Conservation (phyloP, 148 eudicot species). For the Rhododendron molle region DNA sequence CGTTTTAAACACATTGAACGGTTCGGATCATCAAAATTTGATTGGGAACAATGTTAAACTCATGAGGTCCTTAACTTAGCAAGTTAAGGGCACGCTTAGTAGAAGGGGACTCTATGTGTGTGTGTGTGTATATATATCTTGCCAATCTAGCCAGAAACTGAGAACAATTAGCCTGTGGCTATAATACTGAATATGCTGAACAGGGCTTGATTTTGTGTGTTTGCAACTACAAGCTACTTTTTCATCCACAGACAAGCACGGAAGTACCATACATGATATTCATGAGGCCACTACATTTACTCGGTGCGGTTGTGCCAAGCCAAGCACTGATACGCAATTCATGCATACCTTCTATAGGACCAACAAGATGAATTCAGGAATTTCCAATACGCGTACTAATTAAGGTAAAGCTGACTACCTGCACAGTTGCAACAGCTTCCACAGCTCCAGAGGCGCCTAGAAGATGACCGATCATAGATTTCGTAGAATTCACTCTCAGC, state of each 20-base stretch:
- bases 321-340: background rate
- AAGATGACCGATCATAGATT: constrained; percentile 95
- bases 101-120: too few relatives aligned
- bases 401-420: constrained; percentile 40
- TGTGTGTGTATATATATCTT: too few relatives aligned
- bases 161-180: background rate
- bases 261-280: background rate
- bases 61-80: too few relatives aligned
- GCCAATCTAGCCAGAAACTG: background rate
- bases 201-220: background rate
- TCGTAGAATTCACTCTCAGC: constrained; percentile 85
- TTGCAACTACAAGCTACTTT: background rate
- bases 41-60: too few relatives aligned
- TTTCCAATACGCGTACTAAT: background rate
- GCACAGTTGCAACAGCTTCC: constrained; percentile 93
- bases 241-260: background rate
- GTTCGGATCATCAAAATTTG: too few relatives aligned
- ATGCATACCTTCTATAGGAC: background rate
- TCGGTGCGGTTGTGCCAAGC: background rate
- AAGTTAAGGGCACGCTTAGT: too few relatives aligned
- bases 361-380: background rate
- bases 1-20: too few relatives aligned
- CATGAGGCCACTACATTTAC: background rate
- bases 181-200: background rate
- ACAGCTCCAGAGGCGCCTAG: constrained; percentile 98